These are phyloP conservation scores for Pistacia atlantica DNA, from an alignment of 345 rosid species.

Conservation along the genomic window DNA sequence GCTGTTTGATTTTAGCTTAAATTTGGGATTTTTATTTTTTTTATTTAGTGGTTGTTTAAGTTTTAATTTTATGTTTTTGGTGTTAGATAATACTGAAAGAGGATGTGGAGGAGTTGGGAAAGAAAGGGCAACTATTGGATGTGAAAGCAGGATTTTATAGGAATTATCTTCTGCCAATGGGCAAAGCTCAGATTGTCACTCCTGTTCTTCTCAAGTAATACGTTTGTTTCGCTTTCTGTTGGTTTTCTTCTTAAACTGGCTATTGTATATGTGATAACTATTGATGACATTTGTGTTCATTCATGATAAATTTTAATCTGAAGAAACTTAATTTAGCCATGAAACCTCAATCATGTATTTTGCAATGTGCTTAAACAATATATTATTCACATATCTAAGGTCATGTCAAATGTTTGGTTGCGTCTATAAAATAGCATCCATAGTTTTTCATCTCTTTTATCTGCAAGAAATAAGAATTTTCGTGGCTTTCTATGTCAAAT, in stretches of 20 bases:
- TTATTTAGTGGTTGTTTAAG: slow-evolving; percentile 8
- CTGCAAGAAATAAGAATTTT: not conserved
- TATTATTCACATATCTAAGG: not conserved
- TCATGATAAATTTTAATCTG: not conserved
- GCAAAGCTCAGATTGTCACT: slow-evolving; percentile 89
- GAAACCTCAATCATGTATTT: not conserved
- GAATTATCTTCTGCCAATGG: slow-evolving; percentile 78
- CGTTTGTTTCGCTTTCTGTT: slow-evolving; percentile 11
- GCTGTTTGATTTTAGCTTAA: not conserved
- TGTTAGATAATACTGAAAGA: slow-evolving; percentile 84
- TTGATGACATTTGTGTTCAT: not conserved
- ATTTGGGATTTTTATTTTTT: not conserved
- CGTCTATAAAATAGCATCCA: not conserved
- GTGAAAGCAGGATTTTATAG: slow-evolving; percentile 91
- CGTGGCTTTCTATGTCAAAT: not conserved
- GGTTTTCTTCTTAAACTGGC: not conserved
- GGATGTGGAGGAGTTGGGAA: slow-evolving; percentile 71
- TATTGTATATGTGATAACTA: not conserved
- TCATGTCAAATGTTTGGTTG: not conserved
- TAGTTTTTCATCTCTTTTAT: not conserved
- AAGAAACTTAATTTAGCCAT: not conserved
- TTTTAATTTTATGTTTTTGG: not conserved
- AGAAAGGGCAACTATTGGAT: slow-evolving; percentile 74
- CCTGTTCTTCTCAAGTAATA: slow-evolving; percentile 74
- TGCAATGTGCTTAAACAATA: not conserved